Evolutionary conservation across 352 stramenopile species (phyloP), one percentile per base, ranked within the genome.

Genomic region (Phytophthora fragariaefolia): DNA sequence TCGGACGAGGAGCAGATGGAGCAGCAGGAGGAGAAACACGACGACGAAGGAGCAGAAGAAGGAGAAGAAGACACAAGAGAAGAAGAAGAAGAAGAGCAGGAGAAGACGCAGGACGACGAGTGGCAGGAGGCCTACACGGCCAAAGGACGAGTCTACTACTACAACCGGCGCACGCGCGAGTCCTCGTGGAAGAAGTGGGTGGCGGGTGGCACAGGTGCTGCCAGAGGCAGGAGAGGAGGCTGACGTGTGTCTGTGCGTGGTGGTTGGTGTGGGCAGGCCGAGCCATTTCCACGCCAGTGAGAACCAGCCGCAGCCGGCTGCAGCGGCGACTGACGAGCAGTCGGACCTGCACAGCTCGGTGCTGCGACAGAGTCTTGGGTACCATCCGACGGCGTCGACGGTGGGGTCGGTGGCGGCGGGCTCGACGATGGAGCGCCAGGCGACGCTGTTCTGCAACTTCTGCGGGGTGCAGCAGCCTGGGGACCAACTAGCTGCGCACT

Each of bases 101-200:
- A 72, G 6, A 36, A 69, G 27, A 26, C 13, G 9, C 53, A 72
- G 6, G 61, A 79, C 7, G 77, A 88, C 57, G 85, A 94, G 51
- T 96, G 88, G 88, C 81, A 91, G 38, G 83, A 94, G 59, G 88
- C 88, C 6, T 96, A 87, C 59, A 96, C 88, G 1, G 88, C 83
- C 1, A 92, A 94, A 68, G 88, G 88, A 1, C 80, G 85, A n/a
- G 87, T 93, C 0, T 96, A 96, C 67, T 96, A 94, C 76, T 96
- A 96, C 80, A 96, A 96, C 43, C 83, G 86, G 20, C 80, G 83
- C 38, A 94, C 88, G 2, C 80, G 88, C 45, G 88, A 96, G 67
- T 94, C 88, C 8, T 93, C 86, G 8, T 96, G 88, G 88, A 93
- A 81, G 43, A 92, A 78, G 87, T 95, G 62, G 27, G 66, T 65